These are phyloP conservation scores for Gloeostereum incarnatum DNA, from an alignment of 768 basidiomycete species.

Conservation along the genomic window DNA sequence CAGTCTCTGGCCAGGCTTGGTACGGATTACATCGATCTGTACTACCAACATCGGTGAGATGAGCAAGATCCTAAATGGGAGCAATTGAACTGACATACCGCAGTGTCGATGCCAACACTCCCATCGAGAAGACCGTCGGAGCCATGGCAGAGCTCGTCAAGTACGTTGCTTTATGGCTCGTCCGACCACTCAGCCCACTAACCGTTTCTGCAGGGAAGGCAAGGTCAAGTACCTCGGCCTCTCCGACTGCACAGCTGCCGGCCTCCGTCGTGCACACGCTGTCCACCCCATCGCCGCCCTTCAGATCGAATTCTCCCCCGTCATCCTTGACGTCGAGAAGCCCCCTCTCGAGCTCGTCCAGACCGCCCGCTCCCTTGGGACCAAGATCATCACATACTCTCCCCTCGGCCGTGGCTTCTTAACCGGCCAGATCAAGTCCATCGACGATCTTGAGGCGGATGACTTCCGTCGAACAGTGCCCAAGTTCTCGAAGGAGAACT, in stretches of 20 bases:
- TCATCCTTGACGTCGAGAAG: slow-evolving; percentile 34
- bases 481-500: slow-evolving; percentile 29
- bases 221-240: slow-evolving; percentile 43
- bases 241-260: slow-evolving; percentile 34
- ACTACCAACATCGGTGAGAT: slow-evolving; percentile 27
- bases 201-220: slow-evolving; percentile 20
- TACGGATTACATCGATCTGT: slow-evolving; percentile 26
- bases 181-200: no score
- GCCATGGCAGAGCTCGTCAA: slow-evolving; percentile 26
- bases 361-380: slow-evolving; percentile 31
- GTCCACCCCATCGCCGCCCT: slow-evolving; percentile 34
- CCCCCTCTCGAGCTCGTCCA: slow-evolving; percentile 26
- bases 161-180: slow-evolving; percentile 19
- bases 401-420: slow-evolving; percentile 41
- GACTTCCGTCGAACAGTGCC: slow-evolving; percentile 28
- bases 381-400: slow-evolving; percentile 36
- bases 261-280: slow-evolving; percentile 38
- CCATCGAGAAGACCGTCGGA: slow-evolving; percentile 23
- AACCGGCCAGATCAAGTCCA: slow-evolving; percentile 22
- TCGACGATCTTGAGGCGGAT: slow-evolving; percentile 16
- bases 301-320: slow-evolving; percentile 35
- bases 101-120: slow-evolving; percentile 14
- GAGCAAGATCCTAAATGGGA: neutral
- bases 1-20: slow-evolving; percentile 23
- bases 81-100: neutral